Evolutionary conservation across 208 protist genomes (phyloP).

Genomic region (Crithidia brevicula): DNA sequence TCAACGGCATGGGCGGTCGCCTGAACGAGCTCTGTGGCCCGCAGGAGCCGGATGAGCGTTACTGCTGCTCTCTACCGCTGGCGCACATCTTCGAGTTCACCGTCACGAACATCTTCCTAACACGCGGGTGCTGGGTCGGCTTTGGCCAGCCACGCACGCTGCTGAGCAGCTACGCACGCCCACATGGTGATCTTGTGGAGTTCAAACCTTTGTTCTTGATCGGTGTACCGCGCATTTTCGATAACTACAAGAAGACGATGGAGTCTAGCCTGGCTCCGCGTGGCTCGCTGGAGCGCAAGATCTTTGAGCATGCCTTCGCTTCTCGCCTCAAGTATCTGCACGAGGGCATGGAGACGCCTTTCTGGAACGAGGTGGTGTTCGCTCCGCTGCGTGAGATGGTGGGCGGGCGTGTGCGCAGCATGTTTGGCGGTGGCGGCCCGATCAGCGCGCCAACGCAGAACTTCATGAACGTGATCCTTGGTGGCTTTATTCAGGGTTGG

Average conservation of each 20-base stretch:
- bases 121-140: constrained; percentile 66
- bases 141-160: constrained; percentile 85
- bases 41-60: constrained; percentile 59
- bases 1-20: constrained; percentile 46
- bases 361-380: constrained; percentile 90
- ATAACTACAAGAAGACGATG: constrained; percentile 87
- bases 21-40: constrained; percentile 45
- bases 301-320: constrained; percentile 80
- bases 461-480: constrained; percentile 83
- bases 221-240: constrained; percentile 89
- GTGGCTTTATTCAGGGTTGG: constrained; percentile 84
- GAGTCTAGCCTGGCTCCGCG: constrained; percentile 61
- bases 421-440: constrained; percentile 85
- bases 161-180: constrained; percentile 63
- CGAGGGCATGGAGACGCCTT: constrained; percentile 75
- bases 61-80: constrained; percentile 86
- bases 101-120: constrained; percentile 74
- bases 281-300: constrained; percentile 62
- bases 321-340: constrained; percentile 58
- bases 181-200: constrained; percentile 73
- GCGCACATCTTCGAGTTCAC: constrained; percentile 94
- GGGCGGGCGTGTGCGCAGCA: constrained; percentile 67
- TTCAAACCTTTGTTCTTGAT: constrained; percentile 84
- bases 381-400: constrained; percentile 54
- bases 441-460: constrained; percentile 76